Evolutionary conservation across 352 stramenopile genomes (phyloP).

Genomic region (Pythium folliculosum): DNA sequence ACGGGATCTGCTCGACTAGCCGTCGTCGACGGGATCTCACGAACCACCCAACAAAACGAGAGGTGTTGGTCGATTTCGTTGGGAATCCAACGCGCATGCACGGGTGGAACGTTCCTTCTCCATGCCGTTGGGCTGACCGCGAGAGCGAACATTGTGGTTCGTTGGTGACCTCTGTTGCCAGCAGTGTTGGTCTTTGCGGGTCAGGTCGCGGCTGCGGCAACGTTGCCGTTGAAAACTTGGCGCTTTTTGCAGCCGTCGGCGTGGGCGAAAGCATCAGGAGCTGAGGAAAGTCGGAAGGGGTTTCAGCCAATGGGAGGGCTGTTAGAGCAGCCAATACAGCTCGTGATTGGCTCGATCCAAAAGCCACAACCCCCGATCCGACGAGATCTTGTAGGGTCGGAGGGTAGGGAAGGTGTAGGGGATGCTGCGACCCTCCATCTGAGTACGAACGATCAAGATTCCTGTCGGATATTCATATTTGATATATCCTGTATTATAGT

Average conservation of each 20-base stretch:
- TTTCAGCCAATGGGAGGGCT: slow-evolving; percentile 18
- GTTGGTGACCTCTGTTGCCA: too few relatives aligned
- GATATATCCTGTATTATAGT: not conserved
- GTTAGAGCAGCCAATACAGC: not conserved
- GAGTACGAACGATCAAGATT: slow-evolving; percentile 14
- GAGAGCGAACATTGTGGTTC: too few relatives aligned
- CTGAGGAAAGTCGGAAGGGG: not conserved
- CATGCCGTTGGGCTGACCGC: too few relatives aligned
- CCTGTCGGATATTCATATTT: not conserved
- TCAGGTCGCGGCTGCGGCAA: not conserved
- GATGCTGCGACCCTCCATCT: slow-evolving; percentile 17
- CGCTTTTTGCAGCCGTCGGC: not conserved
- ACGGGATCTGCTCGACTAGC: too few relatives aligned
- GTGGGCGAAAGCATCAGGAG: slow-evolving; percentile 7
- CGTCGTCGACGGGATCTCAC: too few relatives aligned
- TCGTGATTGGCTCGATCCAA: slow-evolving; percentile 17
- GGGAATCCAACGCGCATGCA: too few relatives aligned
- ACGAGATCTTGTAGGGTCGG: slow-evolving; percentile 31
- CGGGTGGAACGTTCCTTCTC: too few relatives aligned
- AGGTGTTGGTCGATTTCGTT: too few relatives aligned
- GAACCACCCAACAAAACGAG: too few relatives aligned
- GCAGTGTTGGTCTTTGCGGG: not conserved
- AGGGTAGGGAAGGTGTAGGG: slow-evolving; percentile 24
- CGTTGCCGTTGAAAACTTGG: not conserved
- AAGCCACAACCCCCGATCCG: slow-evolving; percentile 24